Percentiles rank a stretch among this genome's conserved stretches.
These are phyloP conservation scores for Talaromyces sp. DNA, from an alignment of 2,329 filamentous ascomycete genomes.

Conservation along the genomic window DNA sequence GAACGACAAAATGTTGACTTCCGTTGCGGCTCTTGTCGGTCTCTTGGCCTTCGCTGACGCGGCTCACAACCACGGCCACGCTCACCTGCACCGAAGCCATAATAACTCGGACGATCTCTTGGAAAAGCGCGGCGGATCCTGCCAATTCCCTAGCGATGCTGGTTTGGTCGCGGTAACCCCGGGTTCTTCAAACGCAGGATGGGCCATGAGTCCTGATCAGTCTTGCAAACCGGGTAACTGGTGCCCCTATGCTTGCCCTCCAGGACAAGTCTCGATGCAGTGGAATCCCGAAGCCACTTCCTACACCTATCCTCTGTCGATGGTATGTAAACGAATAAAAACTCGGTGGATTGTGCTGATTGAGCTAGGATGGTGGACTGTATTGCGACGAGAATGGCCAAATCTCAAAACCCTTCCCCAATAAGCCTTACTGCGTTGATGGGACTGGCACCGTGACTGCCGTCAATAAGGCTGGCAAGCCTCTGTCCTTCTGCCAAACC, in stretches of 20 bases:
- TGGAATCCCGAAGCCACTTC: slow-evolving; percentile 67
- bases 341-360: slow-evolving; percentile 5
- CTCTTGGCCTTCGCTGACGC: slow-evolving; percentile 37
- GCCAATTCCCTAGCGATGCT: slow-evolving; percentile 63
- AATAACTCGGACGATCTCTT: slow-evolving; percentile 22
- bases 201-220: slow-evolving; percentile 75
- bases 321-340: slow-evolving; percentile 49
- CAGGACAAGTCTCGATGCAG: slow-evolving; percentile 73
- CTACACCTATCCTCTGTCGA: slow-evolving; percentile 67
- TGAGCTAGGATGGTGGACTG: slow-evolving; percentile 64
- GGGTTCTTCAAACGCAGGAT: slow-evolving; percentile 63
- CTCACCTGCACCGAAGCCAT: slow-evolving; percentile 26
- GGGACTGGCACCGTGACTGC: slow-evolving; percentile 64
- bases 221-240: slow-evolving; percentile 64
- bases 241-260: slow-evolving; percentile 73
- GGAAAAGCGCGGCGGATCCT: slow-evolving; percentile 55
- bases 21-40: slow-evolving; percentile 36
- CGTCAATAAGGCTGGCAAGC: slow-evolving; percentile 59
- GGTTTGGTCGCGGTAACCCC: slow-evolving; percentile 68
- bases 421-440: slow-evolving; percentile 65
- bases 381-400: slow-evolving; percentile 66
- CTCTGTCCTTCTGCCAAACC: slow-evolving; percentile 17
- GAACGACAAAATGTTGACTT: slow-evolving; percentile 32
- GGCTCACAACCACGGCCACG: slow-evolving; percentile 31
- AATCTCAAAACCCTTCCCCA: slow-evolving; percentile 65